Evolutionary conservation across 768 basidiomycete genomes (phyloP).

Genomic region (Tylopilus vinaceipallidus): DNA sequence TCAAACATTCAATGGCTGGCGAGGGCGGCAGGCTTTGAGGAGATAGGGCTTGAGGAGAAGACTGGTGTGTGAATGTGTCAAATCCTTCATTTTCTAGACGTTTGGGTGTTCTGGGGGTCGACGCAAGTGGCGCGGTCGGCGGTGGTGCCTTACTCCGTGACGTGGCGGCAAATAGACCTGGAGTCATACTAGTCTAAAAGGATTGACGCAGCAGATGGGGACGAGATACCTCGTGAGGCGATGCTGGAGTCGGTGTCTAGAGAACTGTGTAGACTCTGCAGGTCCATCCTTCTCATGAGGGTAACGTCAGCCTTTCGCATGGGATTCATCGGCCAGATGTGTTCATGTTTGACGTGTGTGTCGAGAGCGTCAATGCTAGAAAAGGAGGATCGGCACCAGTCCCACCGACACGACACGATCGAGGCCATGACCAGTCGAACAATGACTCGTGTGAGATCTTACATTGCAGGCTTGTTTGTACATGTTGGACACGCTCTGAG

Average conservation of each 20-base stretch:
- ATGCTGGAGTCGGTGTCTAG: constrained; percentile 9
- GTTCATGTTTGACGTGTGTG: constrained; percentile 47
- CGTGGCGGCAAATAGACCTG: constrained; percentile 4
- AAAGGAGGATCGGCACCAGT: constrained; percentile 49
- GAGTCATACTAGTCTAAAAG: constrained; percentile 2
- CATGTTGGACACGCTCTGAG: constrained; percentile 10
- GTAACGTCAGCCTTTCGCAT: constrained; percentile 45
- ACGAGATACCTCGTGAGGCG: constrained; percentile 20
- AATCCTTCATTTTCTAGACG: constrained; percentile 4
- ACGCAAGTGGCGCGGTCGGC: not conserved
- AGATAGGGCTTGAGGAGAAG: constrained; percentile 17
- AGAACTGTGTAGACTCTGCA: constrained; percentile 33
- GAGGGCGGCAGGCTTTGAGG: constrained; percentile 14
- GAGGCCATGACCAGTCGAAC: constrained; percentile 5
- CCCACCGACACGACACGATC: constrained; percentile 47
- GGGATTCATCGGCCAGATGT: constrained; percentile 45
- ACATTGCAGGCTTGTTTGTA: constrained; percentile 25
- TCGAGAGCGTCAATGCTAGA: constrained; percentile 37
- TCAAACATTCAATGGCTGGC: constrained; percentile 20
- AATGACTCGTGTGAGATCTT: too few relatives aligned
- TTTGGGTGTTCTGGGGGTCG: not conserved
- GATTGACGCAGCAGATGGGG: not conserved
- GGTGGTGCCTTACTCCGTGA: constrained; percentile 2
- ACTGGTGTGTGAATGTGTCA: constrained; percentile 18
- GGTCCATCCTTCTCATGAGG: constrained; percentile 36